A percentile compares a stretch with the other conserved stretches of the same genome.
phyloP scores from a whole-genome alignment of 2,329 filamentous ascomycete genomes.

The Arthrobotrys musiformis region DNA sequence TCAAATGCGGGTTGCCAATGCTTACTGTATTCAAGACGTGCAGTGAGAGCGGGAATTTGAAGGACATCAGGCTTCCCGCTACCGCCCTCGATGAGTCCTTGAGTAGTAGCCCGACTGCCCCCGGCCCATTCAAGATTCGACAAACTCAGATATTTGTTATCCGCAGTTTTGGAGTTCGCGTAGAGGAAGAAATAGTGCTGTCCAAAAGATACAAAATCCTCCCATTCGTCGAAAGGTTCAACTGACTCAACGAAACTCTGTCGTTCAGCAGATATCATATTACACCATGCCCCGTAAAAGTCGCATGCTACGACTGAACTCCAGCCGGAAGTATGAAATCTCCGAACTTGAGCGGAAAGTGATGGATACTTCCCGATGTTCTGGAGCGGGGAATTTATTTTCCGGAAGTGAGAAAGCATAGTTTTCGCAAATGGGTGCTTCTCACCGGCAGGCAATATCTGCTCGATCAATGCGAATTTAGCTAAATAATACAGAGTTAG shows the following conservation, averaged over 20 bases:
- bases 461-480: conserved; percentile 86
- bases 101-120: conserved; percentile 5
- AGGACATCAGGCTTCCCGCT: background rate
- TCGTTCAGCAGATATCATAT: conserved; percentile 72
- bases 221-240: conserved; percentile 95
- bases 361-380: conserved; percentile 77
- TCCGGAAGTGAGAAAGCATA: conserved; percentile 85
- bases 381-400: conserved; percentile 80
- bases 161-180: conserved; percentile 66
- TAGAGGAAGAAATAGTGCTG: conserved; percentile 84
- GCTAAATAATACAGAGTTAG: conserved; percentile 65
- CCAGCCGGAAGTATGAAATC: conserved; percentile 80
- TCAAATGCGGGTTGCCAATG: conserved; percentile 6
- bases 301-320: conserved; percentile 71
- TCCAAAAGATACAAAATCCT: conserved; percentile 87
- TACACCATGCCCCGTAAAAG: conserved; percentile 85
- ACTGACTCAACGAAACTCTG: conserved; percentile 71
- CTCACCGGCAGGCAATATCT: conserved; percentile 80
- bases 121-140: background rate
- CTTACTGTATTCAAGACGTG: background rate
- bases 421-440: conserved; percentile 85
- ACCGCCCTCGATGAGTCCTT: background rate
- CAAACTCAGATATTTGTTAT: background rate
- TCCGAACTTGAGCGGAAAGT: conserved; percentile 72
- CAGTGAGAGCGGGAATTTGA: background rate